Percentiles rank a stretch among this genome's conserved stretches.
Evolutionary conservation across 495 filamentous ascomycete genomes (phyloP).

Genomic region (Penicillium parvum): DNA sequence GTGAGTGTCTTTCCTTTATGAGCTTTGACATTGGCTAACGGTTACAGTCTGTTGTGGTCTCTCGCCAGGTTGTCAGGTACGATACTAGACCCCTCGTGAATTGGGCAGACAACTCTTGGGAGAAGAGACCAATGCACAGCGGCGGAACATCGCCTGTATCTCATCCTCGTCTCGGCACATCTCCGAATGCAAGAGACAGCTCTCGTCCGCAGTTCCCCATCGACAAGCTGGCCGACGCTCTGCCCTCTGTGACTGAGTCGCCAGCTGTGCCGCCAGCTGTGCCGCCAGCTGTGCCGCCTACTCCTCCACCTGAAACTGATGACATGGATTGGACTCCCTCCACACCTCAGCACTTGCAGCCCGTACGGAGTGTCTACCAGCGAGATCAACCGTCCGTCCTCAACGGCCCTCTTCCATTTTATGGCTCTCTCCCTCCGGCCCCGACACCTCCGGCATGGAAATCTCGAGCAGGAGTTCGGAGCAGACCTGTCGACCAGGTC

Average conservation of each 20-base stretch:
- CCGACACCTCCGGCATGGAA: conserved; percentile 60
- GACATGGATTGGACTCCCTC: conserved; percentile 87
- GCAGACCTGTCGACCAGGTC: conserved; percentile 31
- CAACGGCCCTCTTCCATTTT: conserved; percentile 53
- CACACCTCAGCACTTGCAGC: conserved; percentile 40
- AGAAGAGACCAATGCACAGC: conserved; percentile 27
- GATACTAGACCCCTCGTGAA: conserved; percentile 53
- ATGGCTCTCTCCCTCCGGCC: conserved; percentile 59
- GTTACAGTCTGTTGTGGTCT: conserved; percentile 33
- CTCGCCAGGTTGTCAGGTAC: conserved; percentile 47
- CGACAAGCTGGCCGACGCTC: conserved; percentile 34
- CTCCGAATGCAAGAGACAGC: too few relatives aligned
- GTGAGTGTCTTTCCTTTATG: conserved; percentile 38
- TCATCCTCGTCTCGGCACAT: conserved; percentile 8
- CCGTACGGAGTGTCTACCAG: conserved; percentile 31
- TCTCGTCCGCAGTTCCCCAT: conserved; percentile 38
- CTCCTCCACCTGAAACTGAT: conserved; percentile 37
- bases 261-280: conserved; percentile 33
- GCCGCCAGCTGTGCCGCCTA: conserved; percentile 33
- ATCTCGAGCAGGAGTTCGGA: conserved; percentile 53
- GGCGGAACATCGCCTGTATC: conserved; percentile 21
- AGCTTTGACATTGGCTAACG: conserved; percentile 11
- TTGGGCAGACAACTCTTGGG: conserved; percentile 43
- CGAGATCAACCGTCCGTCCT: conserved; percentile 30
- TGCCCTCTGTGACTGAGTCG: conserved; percentile 20